Conservation (phyloP, 75 land plant species). For the Sequoia sempervirens region DNA sequence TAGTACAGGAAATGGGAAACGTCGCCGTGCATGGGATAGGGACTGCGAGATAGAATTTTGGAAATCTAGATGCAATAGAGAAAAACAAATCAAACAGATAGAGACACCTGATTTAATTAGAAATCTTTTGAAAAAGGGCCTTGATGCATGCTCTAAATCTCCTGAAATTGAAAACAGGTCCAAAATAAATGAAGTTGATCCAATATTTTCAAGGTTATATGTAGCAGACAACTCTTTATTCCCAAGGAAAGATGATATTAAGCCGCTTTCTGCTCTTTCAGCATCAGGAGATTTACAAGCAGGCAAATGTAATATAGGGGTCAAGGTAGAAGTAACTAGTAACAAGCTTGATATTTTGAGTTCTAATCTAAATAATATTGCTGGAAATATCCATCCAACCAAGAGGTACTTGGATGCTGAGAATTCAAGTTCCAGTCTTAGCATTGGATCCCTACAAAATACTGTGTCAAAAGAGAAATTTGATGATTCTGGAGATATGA, state of each 20-base stretch:
- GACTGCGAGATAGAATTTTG: constrained; percentile 94
- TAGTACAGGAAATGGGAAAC: constrained; percentile 58
- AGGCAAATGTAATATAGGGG: neutral
- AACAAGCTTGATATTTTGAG: neutral
- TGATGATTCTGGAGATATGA: constrained; percentile 26
- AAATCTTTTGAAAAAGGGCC: constrained; percentile 29
- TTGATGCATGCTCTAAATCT: constrained; percentile 14
- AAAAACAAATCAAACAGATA: constrained; percentile 46
- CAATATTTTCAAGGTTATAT: constrained; percentile 82
- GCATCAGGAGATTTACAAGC: constrained; percentile 4
- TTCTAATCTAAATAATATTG: constrained; percentile 7
- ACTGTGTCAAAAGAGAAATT: neutral
- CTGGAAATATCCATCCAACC: constrained; percentile 3
- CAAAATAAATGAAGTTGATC: constrained; percentile 28
- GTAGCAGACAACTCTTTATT: constrained; percentile 91
- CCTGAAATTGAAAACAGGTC: constrained; percentile 10
- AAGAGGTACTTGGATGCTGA: neutral
- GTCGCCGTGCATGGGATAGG: constrained; percentile 76
- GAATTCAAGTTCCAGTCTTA: neutral
- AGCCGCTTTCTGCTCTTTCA: constrained; percentile 50
- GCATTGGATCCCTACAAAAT: constrained; percentile 8
- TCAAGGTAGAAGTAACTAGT: neutral
- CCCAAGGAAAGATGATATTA: constrained; percentile 73
- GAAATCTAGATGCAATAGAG: constrained; percentile 55
- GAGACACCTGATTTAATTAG: constrained; percentile 56